These are phyloP conservation scores for Penicillium lagena DNA, from an alignment of 495 filamentous ascomycete species.

Conservation along the genomic window DNA sequence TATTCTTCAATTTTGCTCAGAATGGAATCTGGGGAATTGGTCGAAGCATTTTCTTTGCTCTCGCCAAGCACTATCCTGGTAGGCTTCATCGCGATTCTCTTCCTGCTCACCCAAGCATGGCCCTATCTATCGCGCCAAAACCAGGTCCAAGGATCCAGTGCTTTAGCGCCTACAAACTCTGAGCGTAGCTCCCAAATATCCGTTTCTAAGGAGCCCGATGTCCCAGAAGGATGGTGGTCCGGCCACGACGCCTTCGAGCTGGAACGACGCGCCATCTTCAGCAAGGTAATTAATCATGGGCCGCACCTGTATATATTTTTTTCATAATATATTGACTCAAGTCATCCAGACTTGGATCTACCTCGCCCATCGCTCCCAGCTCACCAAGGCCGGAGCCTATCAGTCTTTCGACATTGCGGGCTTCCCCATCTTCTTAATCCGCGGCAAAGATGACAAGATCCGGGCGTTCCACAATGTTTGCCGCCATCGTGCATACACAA, in stretches of 20 bases:
- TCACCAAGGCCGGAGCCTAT: conserved; percentile 43
- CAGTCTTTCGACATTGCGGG: conserved; percentile 42
- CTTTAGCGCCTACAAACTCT: not conserved
- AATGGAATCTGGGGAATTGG: conserved; percentile 3
- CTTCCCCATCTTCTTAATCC: conserved; percentile 42
- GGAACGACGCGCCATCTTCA: conserved; percentile 48
- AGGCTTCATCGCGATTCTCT: conserved; percentile 6
- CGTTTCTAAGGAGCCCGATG: conserved; percentile 29
- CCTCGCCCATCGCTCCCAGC: conserved; percentile 36
- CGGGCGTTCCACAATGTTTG: conserved; percentile 58
- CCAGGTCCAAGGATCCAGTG: too few species aligned
- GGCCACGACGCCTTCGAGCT: conserved; percentile 40
- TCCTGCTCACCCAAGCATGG: conserved; percentile 8
- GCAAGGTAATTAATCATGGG: conserved; percentile 21
- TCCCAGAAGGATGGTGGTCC: conserved; percentile 42
- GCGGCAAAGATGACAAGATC: conserved; percentile 40
- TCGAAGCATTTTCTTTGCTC: conserved; percentile 4
- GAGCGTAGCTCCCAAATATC: not conserved
- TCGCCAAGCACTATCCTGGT: conserved; percentile 11
- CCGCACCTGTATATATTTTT: too few species aligned
- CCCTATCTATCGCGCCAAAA: conserved; percentile 2
- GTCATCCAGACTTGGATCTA: conserved; percentile 40
- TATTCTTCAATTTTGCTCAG: not conserved
- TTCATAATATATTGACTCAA: not conserved
- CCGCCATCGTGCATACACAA: conserved; percentile 50